Evolutionary conservation across 2,329 filamentous ascomycete species (phyloP).

Genomic region (Trichophyton verrucosum): DNA sequence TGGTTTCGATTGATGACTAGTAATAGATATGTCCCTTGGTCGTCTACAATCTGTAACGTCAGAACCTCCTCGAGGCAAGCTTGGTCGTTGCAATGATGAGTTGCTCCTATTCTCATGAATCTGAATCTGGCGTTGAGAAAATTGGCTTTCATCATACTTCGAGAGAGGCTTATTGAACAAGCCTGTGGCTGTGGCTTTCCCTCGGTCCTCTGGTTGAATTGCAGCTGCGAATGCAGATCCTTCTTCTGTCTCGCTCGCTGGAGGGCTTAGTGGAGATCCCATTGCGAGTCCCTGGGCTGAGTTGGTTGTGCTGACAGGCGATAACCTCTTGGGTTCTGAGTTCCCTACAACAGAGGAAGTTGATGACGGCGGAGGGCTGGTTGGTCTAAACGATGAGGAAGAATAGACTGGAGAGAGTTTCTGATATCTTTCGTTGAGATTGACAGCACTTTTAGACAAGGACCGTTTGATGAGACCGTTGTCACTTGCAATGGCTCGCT

Average conservation of each 20-base stretch:
- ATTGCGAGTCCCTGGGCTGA: constrained; percentile 21
- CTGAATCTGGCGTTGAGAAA: constrained; percentile 66
- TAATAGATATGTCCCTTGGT: constrained; percentile 25
- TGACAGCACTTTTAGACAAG: constrained; percentile 50
- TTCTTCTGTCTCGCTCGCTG: constrained; percentile 63
- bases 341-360: constrained; percentile 28
- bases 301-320: constrained; percentile 15
- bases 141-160: constrained; percentile 74
- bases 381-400: constrained; percentile 19
- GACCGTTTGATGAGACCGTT: constrained; percentile 33
- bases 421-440: constrained; percentile 43
- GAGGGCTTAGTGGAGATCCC: constrained; percentile 53
- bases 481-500: constrained; percentile 47
- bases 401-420: constrained; percentile 23
- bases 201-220: constrained; percentile 62
- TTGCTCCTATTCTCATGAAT: constrained; percentile 64
- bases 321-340: constrained; percentile 12
- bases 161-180: constrained; percentile 60
- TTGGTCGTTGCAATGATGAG: constrained; percentile 31
- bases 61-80: constrained; percentile 4
- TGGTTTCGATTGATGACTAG: constrained; percentile 27
- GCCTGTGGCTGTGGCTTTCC: constrained; percentile 66
- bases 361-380: constrained; percentile 34
- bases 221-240: constrained; percentile 46
- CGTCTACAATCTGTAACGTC: constrained; percentile 18